These are phyloP conservation scores for Ochromonas danica DNA, from an alignment of 108 stramenopile species.

Conservation along the genomic window DNA sequence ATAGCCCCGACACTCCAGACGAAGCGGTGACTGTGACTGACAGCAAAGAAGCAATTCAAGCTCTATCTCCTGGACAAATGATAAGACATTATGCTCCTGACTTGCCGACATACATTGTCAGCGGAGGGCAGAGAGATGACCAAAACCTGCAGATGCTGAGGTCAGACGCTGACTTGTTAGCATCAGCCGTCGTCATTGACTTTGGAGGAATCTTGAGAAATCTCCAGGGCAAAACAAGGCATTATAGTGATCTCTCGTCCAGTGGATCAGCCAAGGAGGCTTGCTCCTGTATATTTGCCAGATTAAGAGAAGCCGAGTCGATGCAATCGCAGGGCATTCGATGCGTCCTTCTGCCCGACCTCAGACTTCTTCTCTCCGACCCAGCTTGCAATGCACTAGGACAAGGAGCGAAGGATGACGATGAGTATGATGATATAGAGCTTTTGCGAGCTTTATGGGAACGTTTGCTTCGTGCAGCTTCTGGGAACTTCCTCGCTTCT, in stretches of 20 bases:
- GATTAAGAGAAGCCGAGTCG: neutral
- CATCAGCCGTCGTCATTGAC: too few relatives aligned
- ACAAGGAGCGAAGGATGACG: too few relatives aligned
- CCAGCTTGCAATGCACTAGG: too few relatives aligned
- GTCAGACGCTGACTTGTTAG: too few relatives aligned
- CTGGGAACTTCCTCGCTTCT: too few relatives aligned
- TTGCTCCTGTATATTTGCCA: neutral
- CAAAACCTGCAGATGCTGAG: too few relatives aligned
- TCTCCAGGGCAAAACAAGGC: neutral
- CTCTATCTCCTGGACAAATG: conserved; percentile 77
- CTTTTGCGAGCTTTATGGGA: neutral
- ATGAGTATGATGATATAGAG: neutral
- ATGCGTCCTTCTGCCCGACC: neutral
- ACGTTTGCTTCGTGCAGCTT: neutral
- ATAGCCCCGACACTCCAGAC: neutral
- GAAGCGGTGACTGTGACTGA: neutral
- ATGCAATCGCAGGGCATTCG: neutral
- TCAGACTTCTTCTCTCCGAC: too few relatives aligned
- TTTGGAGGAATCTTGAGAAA: neutral
- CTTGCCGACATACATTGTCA: conserved; percentile 52
- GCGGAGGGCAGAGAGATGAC: too few relatives aligned
- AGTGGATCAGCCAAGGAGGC: neutral
- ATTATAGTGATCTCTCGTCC: neutral
- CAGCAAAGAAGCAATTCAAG: neutral
- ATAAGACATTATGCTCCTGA: conserved; percentile 92